These are phyloP conservation scores for Cordia subcordata DNA, from an alignment of 257 asterid genomes.

Conservation along the genomic window DNA sequence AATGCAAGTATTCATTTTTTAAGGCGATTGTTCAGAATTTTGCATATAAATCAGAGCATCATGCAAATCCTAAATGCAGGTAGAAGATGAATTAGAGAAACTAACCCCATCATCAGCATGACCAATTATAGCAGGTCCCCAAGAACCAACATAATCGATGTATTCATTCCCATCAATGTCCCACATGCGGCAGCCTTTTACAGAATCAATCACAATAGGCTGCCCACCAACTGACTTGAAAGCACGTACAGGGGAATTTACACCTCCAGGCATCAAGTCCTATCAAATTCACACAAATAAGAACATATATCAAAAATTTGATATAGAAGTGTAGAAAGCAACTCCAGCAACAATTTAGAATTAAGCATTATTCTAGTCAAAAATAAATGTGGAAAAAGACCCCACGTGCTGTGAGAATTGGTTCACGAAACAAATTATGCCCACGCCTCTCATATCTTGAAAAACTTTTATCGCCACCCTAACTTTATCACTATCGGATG, in stretches of 20 bases:
- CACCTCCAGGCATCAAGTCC: slow-evolving; percentile 99
- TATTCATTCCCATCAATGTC: slow-evolving; percentile 97
- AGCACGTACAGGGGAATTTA: slow-evolving; percentile 98
- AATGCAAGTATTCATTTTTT: no score
- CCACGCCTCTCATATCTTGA: no score
- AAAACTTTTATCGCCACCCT: no score
- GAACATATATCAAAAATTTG: background rate
- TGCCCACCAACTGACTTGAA: slow-evolving; percentile 98
- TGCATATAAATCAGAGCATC: background rate
- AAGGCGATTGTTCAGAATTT: no score
- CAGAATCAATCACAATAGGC: slow-evolving; percentile 82
- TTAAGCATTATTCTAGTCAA: background rate
- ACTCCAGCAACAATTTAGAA: no score
- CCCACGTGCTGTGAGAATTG: no score
- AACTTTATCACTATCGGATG: no score
- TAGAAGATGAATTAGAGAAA: slow-evolving; percentile 13
- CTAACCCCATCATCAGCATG: slow-evolving; percentile 96
- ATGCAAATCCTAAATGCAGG: background rate
- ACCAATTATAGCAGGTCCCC: slow-evolving; percentile 99
- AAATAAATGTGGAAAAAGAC: no score
- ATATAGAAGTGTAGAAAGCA: no score
- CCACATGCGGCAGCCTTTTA: slow-evolving; percentile 94
- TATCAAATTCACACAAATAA: slow-evolving; percentile 20
- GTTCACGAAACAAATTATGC: no score
- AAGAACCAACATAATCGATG: slow-evolving; percentile 98